Evolutionary conservation across 345 rosid species (phyloP).

Genomic region (Brassica nigra): DNA sequence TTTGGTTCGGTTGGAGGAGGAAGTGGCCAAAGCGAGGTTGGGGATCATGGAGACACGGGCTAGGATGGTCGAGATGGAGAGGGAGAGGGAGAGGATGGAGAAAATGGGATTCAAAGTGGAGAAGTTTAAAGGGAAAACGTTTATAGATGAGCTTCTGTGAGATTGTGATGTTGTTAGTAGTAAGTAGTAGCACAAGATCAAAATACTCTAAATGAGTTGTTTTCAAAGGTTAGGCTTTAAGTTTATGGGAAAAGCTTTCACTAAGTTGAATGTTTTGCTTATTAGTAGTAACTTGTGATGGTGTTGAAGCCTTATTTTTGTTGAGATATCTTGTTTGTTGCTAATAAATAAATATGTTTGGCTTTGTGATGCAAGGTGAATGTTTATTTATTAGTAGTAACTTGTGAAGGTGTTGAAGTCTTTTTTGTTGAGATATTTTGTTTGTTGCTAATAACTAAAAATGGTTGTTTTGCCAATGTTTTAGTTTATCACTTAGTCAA

Average conservation of each 20-base stretch:
- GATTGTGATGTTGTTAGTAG: slow-evolving; percentile 26
- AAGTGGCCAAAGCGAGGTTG: slow-evolving; percentile 43
- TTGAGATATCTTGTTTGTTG: neutral
- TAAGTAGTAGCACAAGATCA: slow-evolving; percentile 4
- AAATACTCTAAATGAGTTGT: slow-evolving; percentile 18
- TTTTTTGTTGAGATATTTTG: neutral
- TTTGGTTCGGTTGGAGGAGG: slow-evolving; percentile 54
- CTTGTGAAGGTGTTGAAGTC: slow-evolving; percentile 1
- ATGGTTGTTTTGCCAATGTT: neutral
- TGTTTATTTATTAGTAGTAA: slow-evolving; percentile 14
- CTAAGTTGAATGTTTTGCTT: slow-evolving; percentile 1
- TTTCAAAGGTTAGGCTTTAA: neutral
- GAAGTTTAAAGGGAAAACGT: slow-evolving; percentile 53
- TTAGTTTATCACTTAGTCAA: neutral
- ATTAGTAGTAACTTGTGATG: slow-evolving; percentile 20
- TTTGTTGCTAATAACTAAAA: slow-evolving; percentile 27
- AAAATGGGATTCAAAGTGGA: slow-evolving; percentile 48
- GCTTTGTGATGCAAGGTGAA: neutral
- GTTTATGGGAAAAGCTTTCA: slow-evolving; percentile 4
- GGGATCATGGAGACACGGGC: slow-evolving; percentile 43
- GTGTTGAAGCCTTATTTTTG: slow-evolving; percentile 8
- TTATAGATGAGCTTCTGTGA: slow-evolving; percentile 60
- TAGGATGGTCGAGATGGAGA: slow-evolving; percentile 49
- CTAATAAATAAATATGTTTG: slow-evolving; percentile 29
- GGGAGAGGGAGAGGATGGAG: slow-evolving; percentile 44